A percentile compares a stretch with the other conserved stretches of the same genome.
These are phyloP conservation scores for Stephanodiscus triporus DNA, from an alignment of 108 stramenopile genomes.

Conservation along the genomic window DNA sequence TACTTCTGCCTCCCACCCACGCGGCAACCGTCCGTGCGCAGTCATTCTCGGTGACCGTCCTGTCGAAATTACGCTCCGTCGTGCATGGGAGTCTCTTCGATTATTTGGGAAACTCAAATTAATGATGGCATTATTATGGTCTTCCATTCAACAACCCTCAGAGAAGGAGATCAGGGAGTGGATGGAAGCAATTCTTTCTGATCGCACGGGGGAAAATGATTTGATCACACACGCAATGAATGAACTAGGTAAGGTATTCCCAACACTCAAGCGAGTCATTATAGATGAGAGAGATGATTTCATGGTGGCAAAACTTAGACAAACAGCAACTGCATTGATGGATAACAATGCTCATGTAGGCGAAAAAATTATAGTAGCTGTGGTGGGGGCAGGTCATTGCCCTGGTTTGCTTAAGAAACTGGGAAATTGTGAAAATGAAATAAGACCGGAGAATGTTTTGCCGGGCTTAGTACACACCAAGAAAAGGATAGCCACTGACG, in stretches of 20 bases:
- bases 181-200: slow-evolving; percentile 70
- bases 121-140: slow-evolving; percentile 65
- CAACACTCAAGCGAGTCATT: slow-evolving; percentile 69
- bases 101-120: slow-evolving; percentile 75
- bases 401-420: slow-evolving; percentile 60
- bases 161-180: slow-evolving; percentile 79
- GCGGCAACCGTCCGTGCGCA: slow-evolving; percentile 35
- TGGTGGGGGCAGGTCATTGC: slow-evolving; percentile 89
- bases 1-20: slow-evolving; percentile 18
- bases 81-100: slow-evolving; percentile 81
- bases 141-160: slow-evolving; percentile 67
- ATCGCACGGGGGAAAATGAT: slow-evolving; percentile 64
- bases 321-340: slow-evolving; percentile 53
- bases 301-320: slow-evolving; percentile 78
- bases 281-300: slow-evolving; percentile 84
- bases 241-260: slow-evolving; percentile 73
- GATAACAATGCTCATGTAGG: slow-evolving; percentile 7
- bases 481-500: slow-evolving; percentile 19
- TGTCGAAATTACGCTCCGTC: slow-evolving; percentile 62
- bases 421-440: neutral
- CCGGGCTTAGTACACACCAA: slow-evolving; percentile 41
- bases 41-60: slow-evolving; percentile 86
- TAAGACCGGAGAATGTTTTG: slow-evolving; percentile 27
- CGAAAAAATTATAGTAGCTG: slow-evolving; percentile 62
- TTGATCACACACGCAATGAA: slow-evolving; percentile 79